Percentiles rank a stretch among this genome's conserved stretches.
These are phyloP conservation scores for Thelonectria blattea DNA, from an alignment of 2,329 filamentous ascomycete species.

Conservation along the genomic window DNA sequence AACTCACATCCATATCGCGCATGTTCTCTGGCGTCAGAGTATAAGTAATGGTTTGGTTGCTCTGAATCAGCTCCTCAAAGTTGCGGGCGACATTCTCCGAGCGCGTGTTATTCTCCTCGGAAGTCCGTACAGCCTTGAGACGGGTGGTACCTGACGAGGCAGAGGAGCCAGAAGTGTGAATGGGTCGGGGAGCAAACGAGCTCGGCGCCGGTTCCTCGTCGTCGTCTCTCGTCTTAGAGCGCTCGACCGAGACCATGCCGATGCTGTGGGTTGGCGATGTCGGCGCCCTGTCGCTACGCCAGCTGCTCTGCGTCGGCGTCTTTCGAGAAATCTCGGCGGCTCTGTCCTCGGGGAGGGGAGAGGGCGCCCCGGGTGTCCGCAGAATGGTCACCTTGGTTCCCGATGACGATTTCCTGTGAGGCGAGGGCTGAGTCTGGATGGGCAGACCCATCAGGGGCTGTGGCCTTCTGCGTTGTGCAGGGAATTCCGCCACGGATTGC, in stretches of 20 bases:
- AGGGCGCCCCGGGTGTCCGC: conserved; percentile 39
- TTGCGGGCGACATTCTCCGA: conserved; percentile 68
- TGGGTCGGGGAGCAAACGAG: conserved; percentile 42
- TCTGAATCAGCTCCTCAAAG: conserved; percentile 81
- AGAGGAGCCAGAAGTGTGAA: conserved; percentile 58
- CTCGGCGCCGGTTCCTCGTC: conserved; percentile 40
- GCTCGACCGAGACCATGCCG: conserved; percentile 49
- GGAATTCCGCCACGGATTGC: conserved; percentile 34
- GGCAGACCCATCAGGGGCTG: conserved; percentile 27
- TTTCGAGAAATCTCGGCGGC: conserved; percentile 43
- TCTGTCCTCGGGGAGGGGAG: conserved; percentile 42
- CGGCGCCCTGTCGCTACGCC: conserved; percentile 33
- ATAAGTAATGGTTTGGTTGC: conserved; percentile 82
- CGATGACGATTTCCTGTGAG: conserved; percentile 32
- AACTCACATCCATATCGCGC: conserved; percentile 74
- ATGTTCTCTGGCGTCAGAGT: conserved; percentile 82
- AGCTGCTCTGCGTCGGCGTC: conserved; percentile 33
- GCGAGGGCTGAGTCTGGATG: conserved; percentile 22
- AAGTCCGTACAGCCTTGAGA: conserved; percentile 60
- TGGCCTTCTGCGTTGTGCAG: conserved; percentile 27
- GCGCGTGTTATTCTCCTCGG: conserved; percentile 60
- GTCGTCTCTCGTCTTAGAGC: conserved; percentile 42
- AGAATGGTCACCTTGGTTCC: conserved; percentile 46
- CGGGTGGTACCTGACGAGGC: conserved; percentile 57
- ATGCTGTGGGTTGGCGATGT: conserved; percentile 42